Evolutionary conservation across 192 early-diverging fungal species (phyloP), one percentile per base, ranked within the genome.

Genomic region (Entomortierella chlamydospora): DNA sequence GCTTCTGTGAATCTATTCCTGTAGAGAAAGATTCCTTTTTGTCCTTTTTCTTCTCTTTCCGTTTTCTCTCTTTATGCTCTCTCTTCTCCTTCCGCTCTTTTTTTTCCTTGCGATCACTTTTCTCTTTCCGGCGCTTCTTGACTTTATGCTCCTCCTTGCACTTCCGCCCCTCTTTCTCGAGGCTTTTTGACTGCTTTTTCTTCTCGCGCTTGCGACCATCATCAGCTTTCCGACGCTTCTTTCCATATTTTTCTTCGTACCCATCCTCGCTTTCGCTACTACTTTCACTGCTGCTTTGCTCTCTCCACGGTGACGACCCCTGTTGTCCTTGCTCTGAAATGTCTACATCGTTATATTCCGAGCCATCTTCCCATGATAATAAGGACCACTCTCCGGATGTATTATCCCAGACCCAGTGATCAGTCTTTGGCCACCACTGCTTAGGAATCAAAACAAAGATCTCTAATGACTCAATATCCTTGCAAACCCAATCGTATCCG

Each of bases 401-500:
- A n/a, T 23, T 28, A 12, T 63, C 49, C 62, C 62, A 64, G 23
- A 13, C 20, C 62, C 62, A 64, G 0, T 41, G 22, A 17, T 17
- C 6, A 15, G 10, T 25, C 18, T 54, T 23, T 22, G 63, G 33
- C 31, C 41, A 29, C 12, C 25, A 22, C 52, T 67, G 49, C 37
- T 37, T 57, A 0, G 56, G 56, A 1, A 68, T 20, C 11, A 50
- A 7, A 20, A 68, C 25, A 58, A 17, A 49, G 2, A 68, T 58
- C 42, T n/a, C 56, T n/a, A 66, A 39, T 0, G 41, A 29, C 41
- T 66, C 64, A 28, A 66, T 1, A 8, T 30, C 41, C 1, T 37
- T 55, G 28, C 52, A 66, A 20, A 30, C 64, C 64, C 64, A 66
- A 18, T 66, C 64, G 30, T 31, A 66, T 26, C 53, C 54, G 4